Percentiles rank a stretch among this genome's conserved stretches.
Evolutionary conservation across 345 rosid genomes (phyloP).

Genomic region (Physaria fendleri): DNA sequence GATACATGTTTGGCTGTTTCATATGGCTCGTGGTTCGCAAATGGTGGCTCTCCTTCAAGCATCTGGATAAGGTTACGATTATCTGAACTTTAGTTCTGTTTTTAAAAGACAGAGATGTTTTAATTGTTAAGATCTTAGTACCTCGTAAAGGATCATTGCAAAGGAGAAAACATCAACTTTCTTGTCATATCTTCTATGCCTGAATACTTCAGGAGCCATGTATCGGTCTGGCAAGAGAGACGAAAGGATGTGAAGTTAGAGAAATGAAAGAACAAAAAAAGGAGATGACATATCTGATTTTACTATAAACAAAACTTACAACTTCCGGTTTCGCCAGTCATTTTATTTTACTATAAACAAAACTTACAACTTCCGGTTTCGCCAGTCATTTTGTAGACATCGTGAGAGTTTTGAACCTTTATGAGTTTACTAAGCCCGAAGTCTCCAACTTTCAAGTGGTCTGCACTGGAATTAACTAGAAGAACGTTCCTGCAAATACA

Average conservation of each 20-base stretch:
- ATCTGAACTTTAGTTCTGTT: slow-evolving; percentile 2
- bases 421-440: slow-evolving; percentile 98
- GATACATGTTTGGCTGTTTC: slow-evolving; percentile 95
- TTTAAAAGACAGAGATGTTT: background rate
- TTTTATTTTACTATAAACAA: no score
- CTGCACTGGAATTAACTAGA: slow-evolving; percentile 87
- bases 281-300: background rate
- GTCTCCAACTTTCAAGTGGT: slow-evolving; percentile 96
- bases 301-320: slow-evolving; percentile 50
- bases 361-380: slow-evolving; percentile 98
- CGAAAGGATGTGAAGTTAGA: slow-evolving; percentile 26
- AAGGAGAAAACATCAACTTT: slow-evolving; percentile 98
- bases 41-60: slow-evolving; percentile 97
- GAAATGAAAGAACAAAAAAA: background rate
- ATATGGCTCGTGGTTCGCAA: slow-evolving; percentile 74
- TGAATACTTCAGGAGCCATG: slow-evolving; percentile 99
- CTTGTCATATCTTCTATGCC: slow-evolving; percentile 91
- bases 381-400: slow-evolving; percentile 98
- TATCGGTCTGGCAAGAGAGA: slow-evolving; percentile 64
- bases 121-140: slow-evolving; percentile 24
- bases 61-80: slow-evolving; percentile 41
- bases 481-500: slow-evolving; percentile 83
- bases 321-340: slow-evolving; percentile 99
- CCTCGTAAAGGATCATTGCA: slow-evolving; percentile 96
- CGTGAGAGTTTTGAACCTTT: slow-evolving; percentile 92